Percentiles rank a stretch among this genome's conserved stretches.
Evolutionary conservation across 371 early-diverging fungal genomes (phyloP).

Genomic region (Circinella umbellata): DNA sequence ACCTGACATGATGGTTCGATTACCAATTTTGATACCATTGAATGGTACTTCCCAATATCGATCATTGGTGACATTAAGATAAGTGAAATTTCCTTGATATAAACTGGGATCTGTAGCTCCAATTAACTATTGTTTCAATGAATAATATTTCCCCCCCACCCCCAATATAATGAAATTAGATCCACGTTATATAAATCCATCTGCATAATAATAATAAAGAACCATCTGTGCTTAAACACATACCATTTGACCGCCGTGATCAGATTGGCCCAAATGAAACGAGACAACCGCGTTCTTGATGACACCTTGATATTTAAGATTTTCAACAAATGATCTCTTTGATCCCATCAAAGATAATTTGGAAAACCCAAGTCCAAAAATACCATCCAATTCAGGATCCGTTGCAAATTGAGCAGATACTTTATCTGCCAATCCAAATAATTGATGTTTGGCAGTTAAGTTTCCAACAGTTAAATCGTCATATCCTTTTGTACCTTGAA

Average conservation of each 20-base stretch:
- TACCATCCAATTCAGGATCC: constrained; percentile 30
- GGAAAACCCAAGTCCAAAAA: constrained; percentile 39
- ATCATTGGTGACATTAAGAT: constrained; percentile 28
- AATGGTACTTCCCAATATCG: constrained; percentile 48
- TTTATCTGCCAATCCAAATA: constrained; percentile 32
- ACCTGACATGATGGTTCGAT: constrained; percentile 3
- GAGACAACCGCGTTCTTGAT: constrained; percentile 24
- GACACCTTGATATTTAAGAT: constrained; percentile 17
- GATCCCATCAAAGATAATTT: constrained; percentile 20
- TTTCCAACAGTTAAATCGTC: constrained; percentile 36
- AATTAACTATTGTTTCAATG: constrained; percentile 18
- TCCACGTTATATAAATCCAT: not conserved
- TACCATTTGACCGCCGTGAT: constrained; percentile 32
- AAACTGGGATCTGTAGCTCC: constrained; percentile 20
- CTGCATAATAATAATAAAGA: not conserved
- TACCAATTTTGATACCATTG: constrained; percentile 24
- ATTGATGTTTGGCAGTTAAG: constrained; percentile 22
- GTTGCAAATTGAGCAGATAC: constrained; percentile 20
- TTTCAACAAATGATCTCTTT: constrained; percentile 17
- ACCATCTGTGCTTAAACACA: not conserved
- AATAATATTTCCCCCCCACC: too few relatives aligned
- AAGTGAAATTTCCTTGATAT: constrained; percentile 37
- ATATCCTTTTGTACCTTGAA: constrained; percentile 36
- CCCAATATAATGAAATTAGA: not conserved
- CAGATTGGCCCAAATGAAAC: constrained; percentile 21